Conservation (phyloP, 768 basidiomycete species). For the Hygrocybe punicea region DNA sequence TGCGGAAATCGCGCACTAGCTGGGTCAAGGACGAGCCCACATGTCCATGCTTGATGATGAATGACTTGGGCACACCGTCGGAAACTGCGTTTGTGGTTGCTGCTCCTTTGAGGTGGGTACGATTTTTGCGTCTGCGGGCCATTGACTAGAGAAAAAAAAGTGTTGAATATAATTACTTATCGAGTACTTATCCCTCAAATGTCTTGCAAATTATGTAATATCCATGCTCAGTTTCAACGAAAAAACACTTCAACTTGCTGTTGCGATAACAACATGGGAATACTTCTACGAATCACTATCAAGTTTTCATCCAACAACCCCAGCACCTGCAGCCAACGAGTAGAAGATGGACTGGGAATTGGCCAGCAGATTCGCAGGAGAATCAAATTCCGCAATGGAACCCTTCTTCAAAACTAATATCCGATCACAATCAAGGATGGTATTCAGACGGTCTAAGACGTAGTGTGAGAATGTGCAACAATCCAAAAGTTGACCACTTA, state of each 20-base stretch:
- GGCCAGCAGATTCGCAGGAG: conserved; percentile 61
- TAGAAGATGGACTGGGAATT: conserved; percentile 22
- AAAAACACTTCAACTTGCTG: no score
- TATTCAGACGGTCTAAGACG: conserved; percentile 71
- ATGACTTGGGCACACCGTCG: conserved; percentile 72
- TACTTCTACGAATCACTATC: no score
- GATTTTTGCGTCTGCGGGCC: conserved; percentile 73
- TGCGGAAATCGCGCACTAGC: conserved; percentile 88
- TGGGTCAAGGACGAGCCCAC: conserved; percentile 84
- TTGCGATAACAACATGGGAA: no score
- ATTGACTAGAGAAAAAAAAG: conserved; percentile 35
- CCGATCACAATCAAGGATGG: conserved; percentile 76
- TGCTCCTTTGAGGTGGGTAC: conserved; percentile 73
- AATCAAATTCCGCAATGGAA: conserved; percentile 78
- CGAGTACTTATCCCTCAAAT: no score
- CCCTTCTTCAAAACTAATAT: conserved; percentile 82
- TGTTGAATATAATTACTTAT: no score
- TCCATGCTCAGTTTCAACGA: no score
- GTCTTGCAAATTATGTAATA: no score
- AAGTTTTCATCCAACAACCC: no score
- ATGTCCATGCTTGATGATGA: conserved; percentile 94
- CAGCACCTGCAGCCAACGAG: not conserved
- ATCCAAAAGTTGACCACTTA: conserved; percentile 53
- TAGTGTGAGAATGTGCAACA: conserved; percentile 81
- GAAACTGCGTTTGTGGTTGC: conserved; percentile 32